Conservation (phyloP, 345 rosid species). For the Populus tremula region DNA sequence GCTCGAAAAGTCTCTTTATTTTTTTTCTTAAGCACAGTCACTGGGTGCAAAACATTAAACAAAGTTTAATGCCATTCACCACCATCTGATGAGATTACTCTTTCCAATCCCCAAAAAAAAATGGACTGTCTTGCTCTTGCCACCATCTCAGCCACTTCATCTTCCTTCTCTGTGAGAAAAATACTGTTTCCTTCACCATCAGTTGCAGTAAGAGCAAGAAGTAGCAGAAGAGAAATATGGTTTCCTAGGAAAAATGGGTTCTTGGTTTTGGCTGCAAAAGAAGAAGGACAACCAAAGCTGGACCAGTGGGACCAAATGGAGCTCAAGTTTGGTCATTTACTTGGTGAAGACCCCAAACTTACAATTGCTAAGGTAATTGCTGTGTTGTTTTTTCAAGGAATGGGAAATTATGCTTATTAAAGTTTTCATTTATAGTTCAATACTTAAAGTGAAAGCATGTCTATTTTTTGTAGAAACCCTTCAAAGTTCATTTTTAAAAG, state of each 20-base stretch:
- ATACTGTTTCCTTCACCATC: slow-evolving; percentile 20
- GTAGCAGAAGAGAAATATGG: slow-evolving; percentile 13
- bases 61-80: slow-evolving; percentile 3
- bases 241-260: no score
- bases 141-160: slow-evolving; percentile 25
- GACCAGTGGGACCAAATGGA: slow-evolving; percentile 85
- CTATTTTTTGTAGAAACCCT: no score
- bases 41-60: not conserved
- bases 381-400: no score
- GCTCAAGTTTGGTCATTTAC: slow-evolving; percentile 77
- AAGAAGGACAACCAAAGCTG: slow-evolving; percentile 54
- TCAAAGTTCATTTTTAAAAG: no score
- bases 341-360: slow-evolving; percentile 92
- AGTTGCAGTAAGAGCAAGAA: slow-evolving; percentile 17
- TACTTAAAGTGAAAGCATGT: no score
- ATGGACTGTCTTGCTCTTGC: slow-evolving; percentile 61
- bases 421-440: not conserved
- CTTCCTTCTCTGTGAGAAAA: slow-evolving; percentile 22
- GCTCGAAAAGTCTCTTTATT: not conserved
- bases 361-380: slow-evolving; percentile 76
- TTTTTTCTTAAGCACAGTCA: not conserved
- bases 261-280: slow-evolving; percentile 31
- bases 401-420: no score
- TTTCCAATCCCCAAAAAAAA: not conserved
- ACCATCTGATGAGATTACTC: slow-evolving; percentile 14